phyloP scores from a whole-genome alignment of 169 alveolate species.

The Babesia ovis region DNA sequence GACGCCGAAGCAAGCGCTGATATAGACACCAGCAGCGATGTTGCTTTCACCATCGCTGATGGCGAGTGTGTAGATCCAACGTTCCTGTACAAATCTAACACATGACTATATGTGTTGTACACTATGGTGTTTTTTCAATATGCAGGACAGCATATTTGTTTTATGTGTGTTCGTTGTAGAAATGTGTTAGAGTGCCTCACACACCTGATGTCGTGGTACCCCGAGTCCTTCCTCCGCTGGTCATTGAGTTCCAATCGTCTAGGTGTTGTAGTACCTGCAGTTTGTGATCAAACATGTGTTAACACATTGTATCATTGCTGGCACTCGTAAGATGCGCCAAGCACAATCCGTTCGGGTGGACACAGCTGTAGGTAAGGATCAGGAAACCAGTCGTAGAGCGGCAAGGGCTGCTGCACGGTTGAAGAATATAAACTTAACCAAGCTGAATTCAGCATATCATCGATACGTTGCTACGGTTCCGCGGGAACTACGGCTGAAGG shows the following conservation, averaged over 20 bases:
- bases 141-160: background rate
- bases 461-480: conserved; percentile 70
- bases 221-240: background rate
- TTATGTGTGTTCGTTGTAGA: background rate
- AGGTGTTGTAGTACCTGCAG: background rate
- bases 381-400: background rate
- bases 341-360: background rate
- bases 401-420: conserved; percentile 42
- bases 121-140: background rate
- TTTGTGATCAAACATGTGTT: background rate
- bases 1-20: conserved; percentile 1
- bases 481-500: conserved; percentile 53
- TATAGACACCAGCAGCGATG: conserved; percentile 3
- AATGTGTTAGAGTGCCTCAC: conserved; percentile 5
- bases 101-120: background rate
- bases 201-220: conserved; percentile 21
- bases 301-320: background rate
- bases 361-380: background rate
- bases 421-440: conserved; percentile 74
- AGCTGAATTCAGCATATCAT: conserved; percentile 68
- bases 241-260: background rate
- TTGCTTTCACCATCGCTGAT: background rate
- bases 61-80: background rate
- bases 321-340: conserved; percentile 10
- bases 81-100: background rate